These are phyloP conservation scores for Mycena pura DNA, from an alignment of 768 basidiomycete species.

Conservation along the genomic window DNA sequence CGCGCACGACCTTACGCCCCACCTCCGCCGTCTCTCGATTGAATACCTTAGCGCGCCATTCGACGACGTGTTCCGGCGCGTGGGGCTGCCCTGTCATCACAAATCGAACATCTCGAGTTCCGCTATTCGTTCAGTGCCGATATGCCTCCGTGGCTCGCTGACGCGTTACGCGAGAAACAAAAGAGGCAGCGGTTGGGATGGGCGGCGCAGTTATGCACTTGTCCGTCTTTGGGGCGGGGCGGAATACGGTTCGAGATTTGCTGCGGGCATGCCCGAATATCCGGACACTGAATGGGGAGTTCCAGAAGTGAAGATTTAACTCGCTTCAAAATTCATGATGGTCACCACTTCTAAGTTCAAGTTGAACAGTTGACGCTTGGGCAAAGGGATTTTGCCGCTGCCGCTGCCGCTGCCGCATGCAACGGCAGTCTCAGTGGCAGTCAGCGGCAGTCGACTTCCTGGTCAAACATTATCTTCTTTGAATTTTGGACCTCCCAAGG, in stretches of 20 bases:
- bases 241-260: background rate
- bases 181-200: background rate
- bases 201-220: background rate
- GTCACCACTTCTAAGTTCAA: too few relatives aligned
- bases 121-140: background rate
- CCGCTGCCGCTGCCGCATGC: too few relatives aligned
- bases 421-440: too few relatives aligned
- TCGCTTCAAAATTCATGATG: too few relatives aligned
- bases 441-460: too few relatives aligned
- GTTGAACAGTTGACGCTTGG: too few relatives aligned
- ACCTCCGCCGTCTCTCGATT: conserved; percentile 10
- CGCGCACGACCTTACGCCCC: background rate
- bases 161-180: background rate
- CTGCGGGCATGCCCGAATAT: background rate
- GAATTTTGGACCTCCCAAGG: too few relatives aligned
- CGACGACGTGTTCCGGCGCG: conserved; percentile 13
- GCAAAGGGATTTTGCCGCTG: too few relatives aligned
- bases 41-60: conserved; percentile 11
- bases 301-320: too few relatives aligned
- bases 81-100: background rate
- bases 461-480: too few relatives aligned
- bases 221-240: background rate
- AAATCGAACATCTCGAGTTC: conserved; percentile 12
- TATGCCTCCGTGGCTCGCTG: background rate
- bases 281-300: background rate